These are phyloP conservation scores for Ustilaginoidea virens DNA, from an alignment of 2,329 filamentous ascomycete species.

Conservation along the genomic window DNA sequence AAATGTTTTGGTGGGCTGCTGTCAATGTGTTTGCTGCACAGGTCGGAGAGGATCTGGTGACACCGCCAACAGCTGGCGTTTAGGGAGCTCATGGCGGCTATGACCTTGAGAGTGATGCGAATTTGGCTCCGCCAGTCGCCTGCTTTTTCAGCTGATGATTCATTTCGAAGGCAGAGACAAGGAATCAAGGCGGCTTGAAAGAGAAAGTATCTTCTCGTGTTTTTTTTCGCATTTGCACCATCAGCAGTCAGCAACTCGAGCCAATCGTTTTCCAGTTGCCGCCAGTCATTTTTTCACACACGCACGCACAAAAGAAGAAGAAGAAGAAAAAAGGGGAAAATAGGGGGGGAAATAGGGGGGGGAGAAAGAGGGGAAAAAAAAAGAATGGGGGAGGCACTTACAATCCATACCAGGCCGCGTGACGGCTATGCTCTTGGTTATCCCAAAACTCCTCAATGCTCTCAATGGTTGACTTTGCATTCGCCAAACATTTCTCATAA, in stretches of 20 bases:
- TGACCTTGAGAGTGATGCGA: conserved; percentile 18
- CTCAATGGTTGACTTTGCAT: conserved; percentile 23
- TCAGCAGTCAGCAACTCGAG: no score
- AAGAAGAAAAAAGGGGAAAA: no score
- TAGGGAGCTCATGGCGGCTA: conserved; percentile 19
- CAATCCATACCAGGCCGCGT: conserved; percentile 27
- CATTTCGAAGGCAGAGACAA: conserved; percentile 28
- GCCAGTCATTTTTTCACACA: no score
- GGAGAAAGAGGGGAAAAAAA: no score
- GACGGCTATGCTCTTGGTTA: conserved; percentile 18
- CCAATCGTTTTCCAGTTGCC: no score
- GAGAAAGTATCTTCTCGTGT: conserved; percentile 31
- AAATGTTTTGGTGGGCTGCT: no score
- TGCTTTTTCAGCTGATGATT: conserved; percentile 19
- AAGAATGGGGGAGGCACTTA: conserved; percentile 9
- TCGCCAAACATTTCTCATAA: conserved; percentile 19
- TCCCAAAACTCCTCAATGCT: conserved; percentile 24
- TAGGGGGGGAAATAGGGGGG: no score
- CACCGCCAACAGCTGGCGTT: conserved; percentile 27
- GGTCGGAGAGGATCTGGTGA: conserved; percentile 19
- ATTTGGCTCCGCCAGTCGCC: conserved; percentile 26
- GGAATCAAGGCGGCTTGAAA: conserved; percentile 34
- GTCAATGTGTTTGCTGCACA: conserved; percentile 2
- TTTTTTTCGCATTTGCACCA: no score
- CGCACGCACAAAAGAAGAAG: no score